Percentiles rank a stretch among this genome's conserved stretches.
These are phyloP conservation scores for Phaeomoniella chlamydospora DNA, from an alignment of 2,329 filamentous ascomycete species.

Conservation along the genomic window DNA sequence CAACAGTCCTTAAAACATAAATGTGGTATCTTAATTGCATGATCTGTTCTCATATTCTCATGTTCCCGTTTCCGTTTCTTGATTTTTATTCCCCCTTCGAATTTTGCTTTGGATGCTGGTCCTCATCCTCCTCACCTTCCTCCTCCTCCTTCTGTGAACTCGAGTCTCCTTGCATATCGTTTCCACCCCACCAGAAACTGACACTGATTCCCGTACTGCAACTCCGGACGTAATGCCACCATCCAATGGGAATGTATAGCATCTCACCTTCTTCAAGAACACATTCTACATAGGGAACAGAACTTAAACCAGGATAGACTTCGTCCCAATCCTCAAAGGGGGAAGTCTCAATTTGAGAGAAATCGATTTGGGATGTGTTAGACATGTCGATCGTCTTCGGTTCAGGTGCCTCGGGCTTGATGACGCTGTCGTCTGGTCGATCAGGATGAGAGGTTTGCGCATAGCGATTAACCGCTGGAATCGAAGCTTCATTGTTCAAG, in stretches of 20 bases:
- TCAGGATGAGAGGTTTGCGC: not conserved
- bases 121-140: not conserved
- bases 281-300: slow-evolving; percentile 55
- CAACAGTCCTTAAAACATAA: no score
- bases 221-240: slow-evolving; percentile 95
- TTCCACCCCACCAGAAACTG: slow-evolving; percentile 84
- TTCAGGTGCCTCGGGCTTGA: slow-evolving; percentile 5
- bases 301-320: slow-evolving; percentile 39
- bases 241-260: slow-evolving; percentile 80
- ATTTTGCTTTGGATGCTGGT: no score
- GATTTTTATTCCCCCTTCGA: no score
- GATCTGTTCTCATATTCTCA: no score
- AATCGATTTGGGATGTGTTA: slow-evolving; percentile 71
- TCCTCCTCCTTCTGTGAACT: slow-evolving; percentile 1
- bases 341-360: slow-evolving; percentile 51
- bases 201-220: slow-evolving; percentile 82
- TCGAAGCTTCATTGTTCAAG: not conserved
- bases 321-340: slow-evolving; percentile 27
- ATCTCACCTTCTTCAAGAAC: slow-evolving; percentile 70
- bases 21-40: no score
- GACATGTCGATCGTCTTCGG: slow-evolving; percentile 60
- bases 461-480: not conserved
- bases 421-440: slow-evolving; percentile 2
- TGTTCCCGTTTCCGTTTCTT: no score
- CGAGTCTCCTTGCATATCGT: no score